A percentile compares a stretch with the other conserved stretches of the same genome.
Evolutionary conservation across 192 early-diverging fungal genomes (phyloP).

Genomic region (Podochytrium sp.): DNA sequence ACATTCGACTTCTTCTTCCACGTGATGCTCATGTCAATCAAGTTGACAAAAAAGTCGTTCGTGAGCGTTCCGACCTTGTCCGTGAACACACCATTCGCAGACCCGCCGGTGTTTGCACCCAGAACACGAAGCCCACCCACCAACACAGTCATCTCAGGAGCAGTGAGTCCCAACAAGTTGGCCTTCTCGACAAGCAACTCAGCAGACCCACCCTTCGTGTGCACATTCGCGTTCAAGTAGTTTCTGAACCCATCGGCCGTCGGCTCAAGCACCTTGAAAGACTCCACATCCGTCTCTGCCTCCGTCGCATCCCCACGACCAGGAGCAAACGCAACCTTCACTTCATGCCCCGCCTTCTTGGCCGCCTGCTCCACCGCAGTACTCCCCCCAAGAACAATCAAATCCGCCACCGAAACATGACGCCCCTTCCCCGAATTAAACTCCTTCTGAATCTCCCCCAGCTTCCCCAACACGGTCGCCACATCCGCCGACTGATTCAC

Average conservation of each 20-base stretch:
- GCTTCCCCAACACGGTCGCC: slow-evolving; percentile 66
- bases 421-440: slow-evolving; percentile 39
- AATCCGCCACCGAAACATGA: slow-evolving; percentile 69
- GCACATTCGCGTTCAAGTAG: neutral
- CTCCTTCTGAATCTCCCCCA: slow-evolving; percentile 59
- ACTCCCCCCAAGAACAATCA: slow-evolving; percentile 43
- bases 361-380: slow-evolving; percentile 34
- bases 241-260: slow-evolving; percentile 23
- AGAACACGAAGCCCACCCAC: slow-evolving; percentile 35
- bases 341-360: neutral
- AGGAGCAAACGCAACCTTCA: slow-evolving; percentile 9
- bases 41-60: slow-evolving; percentile 41
- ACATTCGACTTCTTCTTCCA: slow-evolving; percentile 8
- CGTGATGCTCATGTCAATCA: slow-evolving; percentile 21
- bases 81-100: slow-evolving; percentile 15
- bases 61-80: slow-evolving; percentile 7
- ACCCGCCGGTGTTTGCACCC: slow-evolving; percentile 18
- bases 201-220: neutral
- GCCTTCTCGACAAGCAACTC: slow-evolving; percentile 12
- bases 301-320: slow-evolving; percentile 25
- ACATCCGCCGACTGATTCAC: slow-evolving; percentile 72
- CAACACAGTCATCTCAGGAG: slow-evolving; percentile 30
- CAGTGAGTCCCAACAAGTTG: slow-evolving; percentile 24
- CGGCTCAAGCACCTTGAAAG: slow-evolving; percentile 20
- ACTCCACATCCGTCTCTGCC: slow-evolving; percentile 10